Conservation (phyloP, 2,329 filamentous ascomycete species). For the Leptographium lundbergii region DNA sequence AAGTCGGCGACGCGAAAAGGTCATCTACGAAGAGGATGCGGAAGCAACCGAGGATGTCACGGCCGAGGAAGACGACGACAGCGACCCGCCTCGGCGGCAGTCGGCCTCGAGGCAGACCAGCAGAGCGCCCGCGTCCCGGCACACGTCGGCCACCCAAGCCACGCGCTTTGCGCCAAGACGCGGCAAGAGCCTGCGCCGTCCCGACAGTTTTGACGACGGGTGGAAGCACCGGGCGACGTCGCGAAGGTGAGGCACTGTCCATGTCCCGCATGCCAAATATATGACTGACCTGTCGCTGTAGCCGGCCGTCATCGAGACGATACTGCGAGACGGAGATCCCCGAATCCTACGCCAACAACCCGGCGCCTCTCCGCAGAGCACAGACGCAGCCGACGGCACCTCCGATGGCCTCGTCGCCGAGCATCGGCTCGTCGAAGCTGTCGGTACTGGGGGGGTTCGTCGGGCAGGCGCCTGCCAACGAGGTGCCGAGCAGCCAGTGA, state of each 20-base stretch:
- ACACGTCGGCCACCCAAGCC: conserved; percentile 11
- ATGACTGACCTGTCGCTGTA: not conserved
- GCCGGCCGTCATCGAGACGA: conserved; percentile 7
- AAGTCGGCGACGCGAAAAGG: conserved; percentile 1
- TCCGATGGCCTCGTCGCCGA: conserved; percentile 22
- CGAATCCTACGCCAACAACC: conserved; percentile 2
- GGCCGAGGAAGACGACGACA: conserved; percentile 4
- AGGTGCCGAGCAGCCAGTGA: conserved; percentile 15
- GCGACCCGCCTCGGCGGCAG: conserved; percentile 4
- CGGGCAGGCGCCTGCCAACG: conserved; percentile 15
- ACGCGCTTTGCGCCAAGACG: conserved; percentile 4
- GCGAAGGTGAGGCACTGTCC: conserved; percentile 4
- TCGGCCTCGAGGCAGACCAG: conserved; percentile 6
- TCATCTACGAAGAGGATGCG: conserved; percentile 9
- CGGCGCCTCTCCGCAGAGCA: conserved; percentile 14
- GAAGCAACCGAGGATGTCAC: conserved; percentile 6
- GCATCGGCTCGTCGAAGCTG: conserved; percentile 20
- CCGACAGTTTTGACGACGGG: conserved; percentile 6
- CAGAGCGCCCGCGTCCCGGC: conserved; percentile 15
- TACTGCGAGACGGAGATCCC: conserved; percentile 11
- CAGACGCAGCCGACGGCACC: conserved; percentile 21
- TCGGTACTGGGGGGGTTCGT: conserved; percentile 20
- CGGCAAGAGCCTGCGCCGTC: conserved; percentile 6
- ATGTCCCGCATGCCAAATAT: not conserved
- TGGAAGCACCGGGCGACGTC: conserved; percentile 5